Evolutionary conservation across 768 basidiomycete species (phyloP).

Genomic region (Tulasnella calospora): DNA sequence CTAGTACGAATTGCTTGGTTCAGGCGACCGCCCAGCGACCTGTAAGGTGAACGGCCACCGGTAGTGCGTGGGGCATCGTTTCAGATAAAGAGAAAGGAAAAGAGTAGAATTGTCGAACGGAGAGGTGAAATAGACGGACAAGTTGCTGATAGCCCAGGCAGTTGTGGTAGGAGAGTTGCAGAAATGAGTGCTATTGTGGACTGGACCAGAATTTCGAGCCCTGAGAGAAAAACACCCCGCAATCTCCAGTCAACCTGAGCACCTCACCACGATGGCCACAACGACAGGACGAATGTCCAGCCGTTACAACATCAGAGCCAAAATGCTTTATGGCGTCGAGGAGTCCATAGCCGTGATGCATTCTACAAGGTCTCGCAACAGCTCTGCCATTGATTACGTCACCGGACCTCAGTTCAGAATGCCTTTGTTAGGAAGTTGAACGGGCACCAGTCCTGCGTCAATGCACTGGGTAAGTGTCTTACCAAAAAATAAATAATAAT

Average conservation of each 20-base stretch:
- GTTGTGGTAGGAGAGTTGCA: background rate
- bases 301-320: background rate
- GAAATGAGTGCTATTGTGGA: background rate
- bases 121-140: background rate
- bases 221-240: background rate
- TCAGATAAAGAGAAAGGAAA: background rate
- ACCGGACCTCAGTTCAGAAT: background rate
- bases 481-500: background rate
- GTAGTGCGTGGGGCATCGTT: background rate
- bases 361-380: background rate
- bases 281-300: background rate
- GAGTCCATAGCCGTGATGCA: background rate
- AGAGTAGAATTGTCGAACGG: background rate
- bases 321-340: background rate
- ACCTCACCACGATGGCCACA: too few species aligned
- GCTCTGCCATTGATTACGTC: background rate
- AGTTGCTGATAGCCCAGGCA: background rate
- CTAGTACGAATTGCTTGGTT: background rate
- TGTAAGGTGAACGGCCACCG: background rate
- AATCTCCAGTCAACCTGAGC: background rate
- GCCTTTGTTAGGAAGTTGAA: slow-evolving; percentile 4
- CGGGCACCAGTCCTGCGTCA: slow-evolving; percentile 18
- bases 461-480: slow-evolving; percentile 5
- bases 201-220: background rate
- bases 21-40: background rate